These are phyloP conservation scores for Metschnikowia koreensis DNA, from an alignment of 805 yeast species.

Conservation along the genomic window DNA sequence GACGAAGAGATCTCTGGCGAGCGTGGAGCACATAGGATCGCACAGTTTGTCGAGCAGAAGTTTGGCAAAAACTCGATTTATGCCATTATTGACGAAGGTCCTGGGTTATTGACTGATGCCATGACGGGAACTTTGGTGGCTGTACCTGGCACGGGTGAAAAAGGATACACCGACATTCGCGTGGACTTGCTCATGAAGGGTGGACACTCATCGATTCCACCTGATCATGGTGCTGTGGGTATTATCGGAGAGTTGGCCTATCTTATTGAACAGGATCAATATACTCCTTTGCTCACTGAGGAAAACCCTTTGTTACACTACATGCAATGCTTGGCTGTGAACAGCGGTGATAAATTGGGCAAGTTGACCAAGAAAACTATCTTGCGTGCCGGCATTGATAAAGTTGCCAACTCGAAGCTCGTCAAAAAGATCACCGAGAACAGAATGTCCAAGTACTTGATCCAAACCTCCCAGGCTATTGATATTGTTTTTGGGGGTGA, in stretches of 20 bases:
- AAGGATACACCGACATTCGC: slow-evolving; percentile 16
- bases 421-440: slow-evolving; percentile 19
- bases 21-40: slow-evolving; percentile 12
- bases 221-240: slow-evolving; percentile 79
- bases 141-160: slow-evolving; percentile 18
- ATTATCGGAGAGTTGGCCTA: slow-evolving; percentile 58
- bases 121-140: slow-evolving; percentile 13
- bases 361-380: slow-evolving; percentile 27
- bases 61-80: slow-evolving; percentile 16
- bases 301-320: slow-evolving; percentile 59
- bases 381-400: slow-evolving; percentile 36
- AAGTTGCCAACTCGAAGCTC: slow-evolving; percentile 30
- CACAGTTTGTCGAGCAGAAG: slow-evolving; percentile 11
- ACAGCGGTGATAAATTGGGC: slow-evolving; percentile 30
- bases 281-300: slow-evolving; percentile 42
- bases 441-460: slow-evolving; percentile 26
- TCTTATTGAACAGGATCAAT: slow-evolving; percentile 57
- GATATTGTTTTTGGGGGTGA: slow-evolving; percentile 38
- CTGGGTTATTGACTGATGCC: slow-evolving; percentile 13
- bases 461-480: slow-evolving; percentile 34
- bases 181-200: slow-evolving; percentile 57
- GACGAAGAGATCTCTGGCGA: slow-evolving; percentile 21
- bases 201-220: slow-evolving; percentile 82
- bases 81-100: slow-evolving; percentile 21
- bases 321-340: slow-evolving; percentile 63